A percentile compares a stretch with the other conserved stretches of the same genome.
These are phyloP conservation scores for Candolleomyces eurysporus DNA, from an alignment of 768 basidiomycete genomes.

Conservation along the genomic window DNA sequence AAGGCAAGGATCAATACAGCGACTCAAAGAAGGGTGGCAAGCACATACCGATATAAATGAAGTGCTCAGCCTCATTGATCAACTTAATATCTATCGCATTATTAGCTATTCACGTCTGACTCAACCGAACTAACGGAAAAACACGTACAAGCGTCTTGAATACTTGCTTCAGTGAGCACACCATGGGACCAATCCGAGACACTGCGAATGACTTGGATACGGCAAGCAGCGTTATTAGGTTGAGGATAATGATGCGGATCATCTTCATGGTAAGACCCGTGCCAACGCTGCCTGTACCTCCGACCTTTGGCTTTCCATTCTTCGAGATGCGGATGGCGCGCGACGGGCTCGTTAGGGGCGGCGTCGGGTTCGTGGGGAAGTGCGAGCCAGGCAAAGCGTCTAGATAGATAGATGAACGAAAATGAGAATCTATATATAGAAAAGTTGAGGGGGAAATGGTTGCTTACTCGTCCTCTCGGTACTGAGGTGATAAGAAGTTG, in stretches of 20 bases:
- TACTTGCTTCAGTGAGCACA: conserved; percentile 83
- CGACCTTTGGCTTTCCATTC: conserved; percentile 57
- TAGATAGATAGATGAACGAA: conserved; percentile 29
- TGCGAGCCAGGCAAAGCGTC: conserved; percentile 58
- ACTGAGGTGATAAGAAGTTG: conserved; percentile 22
- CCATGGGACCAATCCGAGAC: conserved; percentile 95
- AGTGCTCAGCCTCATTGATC: conserved; percentile 83
- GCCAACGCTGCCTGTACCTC: conserved; percentile 65
- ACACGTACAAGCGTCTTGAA: conserved; percentile 87
- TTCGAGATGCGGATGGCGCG: conserved; percentile 67
- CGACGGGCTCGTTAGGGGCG: conserved; percentile 67
- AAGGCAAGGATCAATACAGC: conserved; percentile 14
- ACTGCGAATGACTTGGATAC: conserved; percentile 81
- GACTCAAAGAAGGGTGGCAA: neutral
- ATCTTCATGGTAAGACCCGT: conserved; percentile 39
- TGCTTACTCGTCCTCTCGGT: conserved; percentile 48
- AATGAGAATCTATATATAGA: neutral
- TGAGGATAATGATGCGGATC: conserved; percentile 40
- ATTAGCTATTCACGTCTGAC: neutral
- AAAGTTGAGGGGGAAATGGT: neutral
- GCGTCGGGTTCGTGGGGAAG: conserved; percentile 68
- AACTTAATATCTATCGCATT: conserved; percentile 59
- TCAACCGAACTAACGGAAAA: neutral
- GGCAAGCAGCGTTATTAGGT: conserved; percentile 49
- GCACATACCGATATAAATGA: conserved; percentile 83